These are phyloP conservation scores for Mycosphaerella sp. DNA, from an alignment of 2,329 filamentous ascomycete genomes.

Conservation along the genomic window DNA sequence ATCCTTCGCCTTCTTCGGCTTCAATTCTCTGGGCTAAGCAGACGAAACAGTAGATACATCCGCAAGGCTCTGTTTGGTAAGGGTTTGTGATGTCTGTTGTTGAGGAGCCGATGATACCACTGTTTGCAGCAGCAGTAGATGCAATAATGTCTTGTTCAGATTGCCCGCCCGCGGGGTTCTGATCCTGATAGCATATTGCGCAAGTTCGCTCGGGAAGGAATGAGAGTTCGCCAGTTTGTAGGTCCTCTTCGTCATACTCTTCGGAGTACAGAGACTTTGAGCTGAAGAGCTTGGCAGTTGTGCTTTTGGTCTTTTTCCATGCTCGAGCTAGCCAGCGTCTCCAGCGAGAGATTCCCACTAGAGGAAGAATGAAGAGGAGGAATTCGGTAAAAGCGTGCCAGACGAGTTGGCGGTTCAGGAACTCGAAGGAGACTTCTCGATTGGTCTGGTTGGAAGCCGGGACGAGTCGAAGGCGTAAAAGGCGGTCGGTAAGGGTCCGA, in stretches of 20 bases:
- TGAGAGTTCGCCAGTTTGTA: conserved; percentile 59
- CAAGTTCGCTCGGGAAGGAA: conserved; percentile 92
- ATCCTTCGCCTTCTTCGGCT: conserved; percentile 88
- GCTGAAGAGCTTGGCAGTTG: conserved; percentile 47
- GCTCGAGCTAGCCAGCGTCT: conserved; percentile 77
- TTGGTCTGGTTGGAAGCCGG: conserved; percentile 79
- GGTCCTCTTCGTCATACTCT: conserved; percentile 38
- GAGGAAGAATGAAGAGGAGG: conserved; percentile 88
- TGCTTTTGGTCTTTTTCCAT: conserved; percentile 73
- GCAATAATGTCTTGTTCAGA: conserved; percentile 72
- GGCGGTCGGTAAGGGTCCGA: conserved; percentile 78
- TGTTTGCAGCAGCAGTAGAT: conserved; percentile 37
- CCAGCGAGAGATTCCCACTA: conserved; percentile 94
- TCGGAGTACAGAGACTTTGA: conserved; percentile 31
- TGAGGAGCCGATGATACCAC: conserved; percentile 76
- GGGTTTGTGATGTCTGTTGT: conserved; percentile 95
- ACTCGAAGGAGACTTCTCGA: conserved; percentile 93
- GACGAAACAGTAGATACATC: conserved; percentile 92
- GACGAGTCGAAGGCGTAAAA: conserved; percentile 76
- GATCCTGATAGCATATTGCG: conserved; percentile 93
- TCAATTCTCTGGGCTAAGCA: conserved; percentile 88
- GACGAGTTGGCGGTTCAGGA: conserved; percentile 92
- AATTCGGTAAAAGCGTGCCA: conserved; percentile 99
- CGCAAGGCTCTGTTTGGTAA: conserved; percentile 83
- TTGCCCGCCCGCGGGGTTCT: conserved; percentile 60